Evolutionary conservation across 345 rosid genomes (phyloP), one percentile per base, ranked within the genome.

Genomic region (Heritiera littoralis): DNA sequence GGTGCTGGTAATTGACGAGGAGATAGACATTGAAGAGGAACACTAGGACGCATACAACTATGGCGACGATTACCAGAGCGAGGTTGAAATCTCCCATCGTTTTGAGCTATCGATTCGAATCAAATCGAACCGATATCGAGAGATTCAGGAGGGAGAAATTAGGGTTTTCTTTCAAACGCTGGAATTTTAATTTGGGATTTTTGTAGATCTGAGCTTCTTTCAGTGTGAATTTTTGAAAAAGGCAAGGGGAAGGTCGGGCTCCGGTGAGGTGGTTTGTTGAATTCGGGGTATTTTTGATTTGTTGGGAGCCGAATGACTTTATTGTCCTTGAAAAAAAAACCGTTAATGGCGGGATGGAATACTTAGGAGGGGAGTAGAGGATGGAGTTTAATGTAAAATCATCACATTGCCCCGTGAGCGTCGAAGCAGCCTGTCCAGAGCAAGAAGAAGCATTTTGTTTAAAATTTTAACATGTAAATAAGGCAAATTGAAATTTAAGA

Each of bases 51-150:
- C 98, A 94, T 23, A 97, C 91, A 28, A 97, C 92, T 72, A 93
- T 83, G 67, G 99, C 99, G 71, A 97, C 98, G 83, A 97, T 92
- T 83, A 97, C 91, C 86, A 97, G 91, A 85, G 99, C 98, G 91
- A 97, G 98, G 83, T 97, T 97, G 82, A 97, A 97, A 90, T 97
- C 99, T 88, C 98, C 98, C 98, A 96, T 96, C 75, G 84, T 71
- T 83, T 59, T 12, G 14, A 78, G 79, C 82, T 79, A 82, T 67
- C 79, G 85, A 81, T 72, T 85, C 74, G 84, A 83, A 78, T 60
- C 80, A 75, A 64, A 77, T 56, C 82, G 74, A 60, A 72, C n/a
- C 78, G 63, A 84, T 60, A 83, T 40, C 55, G 59, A 72, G 81
- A 75, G 80, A 77, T 63, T 38, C 46, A 7, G 63, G 6, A 46